These are phyloP conservation scores for Sphagnum tenellum DNA, from an alignment of 225 moss, liverwort and hornwort species.

Conservation along the genomic window DNA sequence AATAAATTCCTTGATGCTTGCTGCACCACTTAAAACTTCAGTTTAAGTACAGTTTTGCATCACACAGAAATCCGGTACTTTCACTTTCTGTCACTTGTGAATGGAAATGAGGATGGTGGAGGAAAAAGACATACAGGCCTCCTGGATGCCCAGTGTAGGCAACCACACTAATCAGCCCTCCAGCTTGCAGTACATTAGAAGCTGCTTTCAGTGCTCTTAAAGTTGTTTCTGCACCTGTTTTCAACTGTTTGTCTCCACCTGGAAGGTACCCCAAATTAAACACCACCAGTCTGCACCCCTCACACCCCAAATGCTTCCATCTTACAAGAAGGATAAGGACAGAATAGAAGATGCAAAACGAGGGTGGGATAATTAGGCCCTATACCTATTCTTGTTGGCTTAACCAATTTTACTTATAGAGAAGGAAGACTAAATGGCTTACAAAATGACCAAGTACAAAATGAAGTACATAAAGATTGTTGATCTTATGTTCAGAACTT, in stretches of 20 bases:
- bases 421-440: too few species aligned
- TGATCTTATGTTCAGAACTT: too few species aligned
- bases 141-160: constrained; percentile 87
- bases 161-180: constrained; percentile 76
- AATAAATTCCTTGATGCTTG: background rate
- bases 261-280: constrained; percentile 95
- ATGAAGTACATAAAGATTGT: too few species aligned
- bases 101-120: background rate
- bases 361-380: too few species aligned
- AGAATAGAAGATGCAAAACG: too few species aligned
- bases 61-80: too few species aligned
- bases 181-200: constrained; percentile 49
- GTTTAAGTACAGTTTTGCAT: background rate
- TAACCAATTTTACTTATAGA: too few species aligned
- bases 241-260: constrained; percentile 71
- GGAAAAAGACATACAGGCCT: constrained; percentile 34
- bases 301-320: too few species aligned
- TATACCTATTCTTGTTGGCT: too few species aligned
- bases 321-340: too few species aligned
- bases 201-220: constrained; percentile 63
- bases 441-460: too few species aligned
- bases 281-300: constrained; percentile 59
- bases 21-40: background rate
- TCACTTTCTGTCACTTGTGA: too few species aligned
- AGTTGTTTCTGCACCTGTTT: constrained; percentile 55